phyloP scores from a whole-genome alignment of 2,329 filamentous ascomycete genomes.

The Colletotrichum scovillei region DNA sequence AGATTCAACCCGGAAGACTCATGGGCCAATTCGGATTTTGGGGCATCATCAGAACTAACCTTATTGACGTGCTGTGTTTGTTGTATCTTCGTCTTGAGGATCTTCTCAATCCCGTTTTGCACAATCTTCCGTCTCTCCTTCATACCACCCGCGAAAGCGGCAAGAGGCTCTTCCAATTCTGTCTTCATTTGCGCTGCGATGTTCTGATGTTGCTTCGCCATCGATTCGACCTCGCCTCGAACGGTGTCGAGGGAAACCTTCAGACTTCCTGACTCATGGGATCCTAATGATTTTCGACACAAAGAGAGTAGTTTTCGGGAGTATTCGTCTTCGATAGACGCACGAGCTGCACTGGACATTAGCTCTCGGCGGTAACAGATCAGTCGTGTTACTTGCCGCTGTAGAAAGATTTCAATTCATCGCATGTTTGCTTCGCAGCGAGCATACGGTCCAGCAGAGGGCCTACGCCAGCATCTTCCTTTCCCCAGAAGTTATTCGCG shows the following conservation, averaged over 20 bases:
- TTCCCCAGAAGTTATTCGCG: slow-evolving; percentile 99
- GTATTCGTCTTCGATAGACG: slow-evolving; percentile 97
- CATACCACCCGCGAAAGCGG: slow-evolving; percentile 92
- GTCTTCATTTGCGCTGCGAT: slow-evolving; percentile 96
- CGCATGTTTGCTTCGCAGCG: slow-evolving; percentile 91
- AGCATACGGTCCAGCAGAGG: slow-evolving; percentile 96
- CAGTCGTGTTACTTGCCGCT: slow-evolving; percentile 63
- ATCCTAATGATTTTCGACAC: slow-evolving; percentile 88
- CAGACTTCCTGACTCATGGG: slow-evolving; percentile 85
- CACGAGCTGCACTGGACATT: slow-evolving; percentile 70
- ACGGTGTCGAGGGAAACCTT: slow-evolving; percentile 88
- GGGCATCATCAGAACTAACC: slow-evolving; percentile 58
- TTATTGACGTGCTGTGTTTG: slow-evolving; percentile 95
- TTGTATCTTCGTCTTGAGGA: slow-evolving; percentile 91
- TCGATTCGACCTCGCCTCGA: slow-evolving; percentile 88
- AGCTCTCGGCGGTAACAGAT: background rate
- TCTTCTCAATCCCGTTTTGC: slow-evolving; percentile 91
- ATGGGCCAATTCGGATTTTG: background rate
- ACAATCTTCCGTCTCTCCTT: slow-evolving; percentile 98
- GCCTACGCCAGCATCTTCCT: slow-evolving; percentile 94
- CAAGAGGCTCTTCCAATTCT: slow-evolving; percentile 92
- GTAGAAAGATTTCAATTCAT: slow-evolving; percentile 95
- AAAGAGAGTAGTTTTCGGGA: slow-evolving; percentile 87
- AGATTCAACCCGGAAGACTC: background rate
- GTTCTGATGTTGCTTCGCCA: slow-evolving; percentile 91